Evolutionary conservation across 768 basidiomycete species (phyloP).

Genomic region (Boletus bicolor): DNA sequence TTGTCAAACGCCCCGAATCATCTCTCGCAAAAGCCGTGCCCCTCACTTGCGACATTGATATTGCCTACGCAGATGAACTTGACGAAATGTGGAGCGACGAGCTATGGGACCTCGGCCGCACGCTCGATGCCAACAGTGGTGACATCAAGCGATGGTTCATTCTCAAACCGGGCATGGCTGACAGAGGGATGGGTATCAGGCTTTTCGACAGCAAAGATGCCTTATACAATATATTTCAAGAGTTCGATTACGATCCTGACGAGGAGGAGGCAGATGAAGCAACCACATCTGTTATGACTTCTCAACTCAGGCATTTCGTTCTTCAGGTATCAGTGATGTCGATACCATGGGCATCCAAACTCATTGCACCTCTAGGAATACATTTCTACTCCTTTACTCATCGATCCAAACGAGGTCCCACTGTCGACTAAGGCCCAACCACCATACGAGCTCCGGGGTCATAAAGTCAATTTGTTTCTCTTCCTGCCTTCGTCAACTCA

Average conservation of each 20-base stretch:
- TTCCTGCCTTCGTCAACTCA: not conserved
- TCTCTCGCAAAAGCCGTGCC: constrained; percentile 57
- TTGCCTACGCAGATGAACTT: constrained; percentile 89
- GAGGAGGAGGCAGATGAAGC: constrained; percentile 45
- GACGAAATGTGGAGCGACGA: constrained; percentile 94
- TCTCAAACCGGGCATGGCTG: constrained; percentile 95
- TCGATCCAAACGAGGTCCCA: constrained; percentile 59
- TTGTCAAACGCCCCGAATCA: constrained; percentile 66
- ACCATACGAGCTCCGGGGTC: constrained; percentile 37
- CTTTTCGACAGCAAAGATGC: constrained; percentile 77
- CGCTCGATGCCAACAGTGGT: constrained; percentile 43
- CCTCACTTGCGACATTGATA: constrained; percentile 77
- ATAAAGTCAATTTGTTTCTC: constrained; percentile 49
- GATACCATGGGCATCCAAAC: constrained; percentile 1
- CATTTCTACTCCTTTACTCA: constrained; percentile 66
- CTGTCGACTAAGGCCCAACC: constrained; percentile 17
- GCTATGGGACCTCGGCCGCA: constrained; percentile 76
- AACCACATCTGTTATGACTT: constrained; percentile 65
- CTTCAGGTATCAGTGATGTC: constrained; percentile 63
- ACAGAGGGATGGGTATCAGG: constrained; percentile 92
- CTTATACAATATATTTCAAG: constrained; percentile 71
- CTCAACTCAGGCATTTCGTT: constrained; percentile 93
- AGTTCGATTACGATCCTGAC: constrained; percentile 64
- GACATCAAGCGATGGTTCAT: constrained; percentile 75
- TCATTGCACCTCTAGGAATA: constrained; percentile 65